Evolutionary conservation across 331 rosid genomes (phyloP).

Genomic region (Phaseolus coccineus): DNA sequence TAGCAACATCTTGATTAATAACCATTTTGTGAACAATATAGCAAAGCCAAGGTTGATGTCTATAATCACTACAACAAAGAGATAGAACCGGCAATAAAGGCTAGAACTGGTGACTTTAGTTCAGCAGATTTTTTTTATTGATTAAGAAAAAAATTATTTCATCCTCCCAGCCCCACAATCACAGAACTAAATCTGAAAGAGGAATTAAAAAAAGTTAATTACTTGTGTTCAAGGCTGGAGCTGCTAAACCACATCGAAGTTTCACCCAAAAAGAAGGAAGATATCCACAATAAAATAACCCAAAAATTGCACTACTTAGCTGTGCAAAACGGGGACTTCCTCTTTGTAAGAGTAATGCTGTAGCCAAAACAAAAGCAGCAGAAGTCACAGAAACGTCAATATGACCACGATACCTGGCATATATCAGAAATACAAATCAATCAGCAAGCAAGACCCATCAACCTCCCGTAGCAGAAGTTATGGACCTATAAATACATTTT

Average conservation of each 20-base stretch:
- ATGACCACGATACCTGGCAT: constrained; percentile 79
- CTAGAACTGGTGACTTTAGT: background rate
- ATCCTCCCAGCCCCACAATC: background rate
- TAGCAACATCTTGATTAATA: background rate
- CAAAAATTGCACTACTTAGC: constrained; percentile 86
- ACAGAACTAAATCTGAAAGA: constrained; percentile 29
- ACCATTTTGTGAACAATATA: constrained; percentile 25
- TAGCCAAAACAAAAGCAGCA: constrained; percentile 84
- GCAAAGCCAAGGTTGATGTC: background rate
- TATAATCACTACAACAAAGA: background rate
- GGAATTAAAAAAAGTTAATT: constrained; percentile 10
- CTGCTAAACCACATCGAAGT: constrained; percentile 90
- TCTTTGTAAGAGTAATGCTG: constrained; percentile 77
- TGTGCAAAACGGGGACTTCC: constrained; percentile 90
- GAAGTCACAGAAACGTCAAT: constrained; percentile 82
- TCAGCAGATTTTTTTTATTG: background rate
- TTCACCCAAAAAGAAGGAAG: constrained; percentile 96
- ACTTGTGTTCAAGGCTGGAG: constrained; percentile 81
- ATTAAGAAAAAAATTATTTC: constrained; percentile 2
- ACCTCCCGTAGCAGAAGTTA: constrained; percentile 17
- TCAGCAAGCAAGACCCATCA: constrained; percentile 44
- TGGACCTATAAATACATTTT: constrained; percentile 2
- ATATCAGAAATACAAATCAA: constrained; percentile 47
- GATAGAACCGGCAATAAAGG: constrained; percentile 11
- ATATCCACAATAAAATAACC: constrained; percentile 87